Evolutionary conservation across 768 basidiomycete genomes (phyloP).

Genomic region (Baorangia bicolor): DNA sequence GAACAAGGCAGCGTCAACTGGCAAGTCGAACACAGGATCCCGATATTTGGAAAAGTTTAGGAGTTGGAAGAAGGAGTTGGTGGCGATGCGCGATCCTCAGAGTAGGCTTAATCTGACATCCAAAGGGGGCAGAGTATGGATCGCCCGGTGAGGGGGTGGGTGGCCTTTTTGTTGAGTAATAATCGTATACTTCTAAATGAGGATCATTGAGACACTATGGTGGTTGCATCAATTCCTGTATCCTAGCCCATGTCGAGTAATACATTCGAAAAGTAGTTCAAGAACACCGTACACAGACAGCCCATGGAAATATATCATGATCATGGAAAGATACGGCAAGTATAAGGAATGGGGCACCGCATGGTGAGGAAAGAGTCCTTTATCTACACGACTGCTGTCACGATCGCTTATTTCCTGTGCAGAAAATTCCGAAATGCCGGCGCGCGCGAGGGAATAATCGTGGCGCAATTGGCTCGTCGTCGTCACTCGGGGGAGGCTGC

Average conservation of each 20-base stretch:
- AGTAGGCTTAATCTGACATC: background rate
- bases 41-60: constrained; percentile 40
- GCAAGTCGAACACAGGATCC: constrained; percentile 34
- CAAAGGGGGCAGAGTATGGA: background rate
- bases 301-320: constrained; percentile 7
- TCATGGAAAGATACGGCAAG: constrained; percentile 6
- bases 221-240: background rate
- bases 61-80: constrained; percentile 43
- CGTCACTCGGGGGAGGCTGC: background rate
- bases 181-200: background rate
- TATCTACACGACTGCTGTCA: constrained; percentile 13
- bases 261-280: constrained; percentile 4
- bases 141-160: constrained; percentile 15
- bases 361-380: background rate
- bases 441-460: constrained; percentile 17
- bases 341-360: constrained; percentile 1
- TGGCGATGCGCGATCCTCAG: constrained; percentile 20
- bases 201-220: background rate
- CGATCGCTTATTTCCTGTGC: constrained; percentile 31
- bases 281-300: constrained; percentile 12
- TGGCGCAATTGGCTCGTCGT: constrained; percentile 7
- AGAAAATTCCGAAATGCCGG: constrained; percentile 38
- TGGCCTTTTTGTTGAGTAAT: constrained; percentile 31
- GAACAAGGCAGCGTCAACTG: constrained; percentile 40
- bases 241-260: background rate